phyloP scores from a whole-genome alignment of 1,139 yeast species.

The Candida tunisiensis region DNA sequence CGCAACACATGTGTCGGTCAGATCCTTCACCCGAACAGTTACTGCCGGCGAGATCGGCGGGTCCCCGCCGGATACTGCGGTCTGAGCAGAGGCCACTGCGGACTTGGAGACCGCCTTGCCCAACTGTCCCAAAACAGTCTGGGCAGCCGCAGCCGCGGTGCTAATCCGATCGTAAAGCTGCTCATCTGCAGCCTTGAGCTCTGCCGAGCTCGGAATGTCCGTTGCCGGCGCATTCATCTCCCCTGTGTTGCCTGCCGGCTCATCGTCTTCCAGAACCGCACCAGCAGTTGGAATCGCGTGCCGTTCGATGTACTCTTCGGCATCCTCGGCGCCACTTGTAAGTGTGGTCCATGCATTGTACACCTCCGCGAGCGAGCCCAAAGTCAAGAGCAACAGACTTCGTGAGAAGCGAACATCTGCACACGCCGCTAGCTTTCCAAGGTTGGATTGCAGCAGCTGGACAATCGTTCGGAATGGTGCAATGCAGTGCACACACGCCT shows the following conservation, averaged over 20 bases:
- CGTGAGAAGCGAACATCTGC: constrained; percentile 53
- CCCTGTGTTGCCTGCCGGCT: no score
- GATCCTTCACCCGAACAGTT: constrained; percentile 25
- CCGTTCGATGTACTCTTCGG: no score
- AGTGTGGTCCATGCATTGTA: constrained; percentile 52
- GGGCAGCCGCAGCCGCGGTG: constrained; percentile 62
- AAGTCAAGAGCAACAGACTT: constrained; percentile 51
- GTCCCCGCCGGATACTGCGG: constrained; percentile 6
- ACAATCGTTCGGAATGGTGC: constrained; percentile 8
- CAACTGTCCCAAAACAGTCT: constrained; percentile 61
- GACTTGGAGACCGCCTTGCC: constrained; percentile 61
- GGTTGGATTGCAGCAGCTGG: constrained; percentile 9
- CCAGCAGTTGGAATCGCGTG: no score
- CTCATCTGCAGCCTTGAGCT: constrained; percentile 45
- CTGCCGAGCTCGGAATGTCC: no score
- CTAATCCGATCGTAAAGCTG: constrained; percentile 60
- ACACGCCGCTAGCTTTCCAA: constrained; percentile 7
- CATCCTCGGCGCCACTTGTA: no score
- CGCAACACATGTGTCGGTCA: constrained; percentile 60
- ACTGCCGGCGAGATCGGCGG: constrained; percentile 1
- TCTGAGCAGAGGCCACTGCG: constrained; percentile 36
- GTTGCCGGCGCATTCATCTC: no score
- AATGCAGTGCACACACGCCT: constrained; percentile 7
- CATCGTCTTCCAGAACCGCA: no score
- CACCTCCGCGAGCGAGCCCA: constrained; percentile 62